Evolutionary conservation across 2,329 filamentous ascomycete genomes (phyloP).

Genomic region (Didymosphaeria variabile): DNA sequence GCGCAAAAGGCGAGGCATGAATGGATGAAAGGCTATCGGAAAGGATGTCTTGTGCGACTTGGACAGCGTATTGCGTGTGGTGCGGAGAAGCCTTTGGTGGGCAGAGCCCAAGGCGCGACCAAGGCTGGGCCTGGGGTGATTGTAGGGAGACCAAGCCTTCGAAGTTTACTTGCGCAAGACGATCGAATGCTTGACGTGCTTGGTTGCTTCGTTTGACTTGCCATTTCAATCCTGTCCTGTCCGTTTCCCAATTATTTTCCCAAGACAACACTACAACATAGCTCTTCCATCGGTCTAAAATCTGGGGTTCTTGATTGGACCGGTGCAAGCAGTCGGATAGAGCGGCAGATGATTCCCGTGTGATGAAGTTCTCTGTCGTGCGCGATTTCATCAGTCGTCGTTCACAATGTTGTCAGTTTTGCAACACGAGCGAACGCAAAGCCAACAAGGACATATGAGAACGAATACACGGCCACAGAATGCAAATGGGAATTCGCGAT

Average conservation of each 20-base stretch:
- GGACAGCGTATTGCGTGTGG: background rate
- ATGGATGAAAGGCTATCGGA: background rate
- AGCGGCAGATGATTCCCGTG: background rate
- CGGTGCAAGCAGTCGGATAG: background rate
- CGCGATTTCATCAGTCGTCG: background rate
- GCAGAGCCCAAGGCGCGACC: slow-evolving; percentile 2
- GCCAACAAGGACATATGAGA: background rate
- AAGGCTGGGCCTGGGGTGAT: slow-evolving; percentile 6
- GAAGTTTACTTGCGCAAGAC: background rate
- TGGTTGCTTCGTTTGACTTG: background rate
- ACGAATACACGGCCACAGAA: background rate
- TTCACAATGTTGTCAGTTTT: background rate
- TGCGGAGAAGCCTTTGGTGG: slow-evolving; percentile 9
- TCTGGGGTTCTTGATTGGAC: background rate
- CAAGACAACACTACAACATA: background rate
- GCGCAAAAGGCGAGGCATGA: slow-evolving; percentile 6
- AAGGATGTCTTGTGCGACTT: background rate
- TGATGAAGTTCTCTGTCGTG: background rate
- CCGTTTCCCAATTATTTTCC: background rate
- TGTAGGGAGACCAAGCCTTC: background rate
- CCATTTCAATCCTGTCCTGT: background rate
- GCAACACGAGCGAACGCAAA: background rate
- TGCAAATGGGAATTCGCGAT: background rate
- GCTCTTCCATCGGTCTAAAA: background rate
- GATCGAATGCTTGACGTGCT: slow-evolving; percentile 3